These are phyloP conservation scores for Zoysia pacifica DNA, from an alignment of 176 grass and related monocot species.

Conservation along the genomic window DNA sequence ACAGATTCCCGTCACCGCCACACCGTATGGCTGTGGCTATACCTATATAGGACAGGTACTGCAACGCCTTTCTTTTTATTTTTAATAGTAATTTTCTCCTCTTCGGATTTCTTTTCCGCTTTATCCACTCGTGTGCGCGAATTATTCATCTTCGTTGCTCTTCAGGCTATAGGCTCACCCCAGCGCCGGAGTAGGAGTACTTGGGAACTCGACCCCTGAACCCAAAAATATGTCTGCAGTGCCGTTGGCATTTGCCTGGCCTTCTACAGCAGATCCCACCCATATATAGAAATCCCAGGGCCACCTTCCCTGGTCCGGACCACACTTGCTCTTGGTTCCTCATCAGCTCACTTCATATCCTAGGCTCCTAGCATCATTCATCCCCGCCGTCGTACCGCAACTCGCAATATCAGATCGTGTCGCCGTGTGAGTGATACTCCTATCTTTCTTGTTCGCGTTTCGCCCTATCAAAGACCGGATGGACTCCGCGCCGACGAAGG, in stretches of 20 bases:
- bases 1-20: constrained; percentile 30
- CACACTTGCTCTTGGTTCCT: neutral
- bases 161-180: neutral
- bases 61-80: too few relatives aligned
- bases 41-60: too few relatives aligned
- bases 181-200: neutral
- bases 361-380: neutral
- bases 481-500: constrained; percentile 32
- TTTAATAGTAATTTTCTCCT: too few relatives aligned
- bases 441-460: too few relatives aligned
- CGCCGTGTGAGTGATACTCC: neutral
- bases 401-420: neutral
- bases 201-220: neutral
- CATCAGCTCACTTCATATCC: neutral
- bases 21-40: too few relatives aligned
- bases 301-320: neutral
- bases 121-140: too few relatives aligned
- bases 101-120: too few relatives aligned
- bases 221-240: neutral
- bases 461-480: constrained; percentile 2
- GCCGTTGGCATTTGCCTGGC: constrained; percentile 11
- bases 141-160: too few relatives aligned
- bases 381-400: neutral
- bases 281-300: constrained; percentile 54
- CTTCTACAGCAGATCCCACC: neutral